Conservation (phyloP, 2,329 filamentous ascomycete genomes). For the Penicillium thymicola region DNA sequence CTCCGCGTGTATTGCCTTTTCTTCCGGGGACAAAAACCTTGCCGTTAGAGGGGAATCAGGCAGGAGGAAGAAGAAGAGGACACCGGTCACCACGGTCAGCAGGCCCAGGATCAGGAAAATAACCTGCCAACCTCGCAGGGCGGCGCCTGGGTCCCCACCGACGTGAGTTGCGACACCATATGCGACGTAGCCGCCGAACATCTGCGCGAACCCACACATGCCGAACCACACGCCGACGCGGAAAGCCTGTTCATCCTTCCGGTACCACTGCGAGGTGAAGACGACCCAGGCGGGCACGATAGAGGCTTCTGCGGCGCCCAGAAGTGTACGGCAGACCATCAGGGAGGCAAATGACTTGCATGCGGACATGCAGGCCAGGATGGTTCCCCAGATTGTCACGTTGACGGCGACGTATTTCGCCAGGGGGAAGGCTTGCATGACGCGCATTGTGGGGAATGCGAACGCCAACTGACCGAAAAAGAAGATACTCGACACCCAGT, state of each 20-base stretch:
- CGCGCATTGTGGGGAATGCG: slow-evolving; percentile 39
- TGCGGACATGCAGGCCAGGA: slow-evolving; percentile 17
- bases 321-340: slow-evolving; percentile 50
- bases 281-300: slow-evolving; percentile 32
- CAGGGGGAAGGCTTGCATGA: slow-evolving; percentile 41
- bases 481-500: slow-evolving; percentile 40
- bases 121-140: slow-evolving; percentile 36
- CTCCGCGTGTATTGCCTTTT: slow-evolving; percentile 32
- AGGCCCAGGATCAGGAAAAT: slow-evolving; percentile 40
- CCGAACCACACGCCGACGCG: slow-evolving; percentile 30
- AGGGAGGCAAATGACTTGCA: slow-evolving; percentile 50
- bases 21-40: slow-evolving; percentile 30
- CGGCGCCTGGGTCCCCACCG: slow-evolving; percentile 28
- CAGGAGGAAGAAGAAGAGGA: slow-evolving; percentile 38
- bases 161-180: slow-evolving; percentile 32
- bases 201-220: slow-evolving; percentile 35
- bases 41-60: slow-evolving; percentile 36
- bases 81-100: slow-evolving; percentile 34
- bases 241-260: slow-evolving; percentile 32
- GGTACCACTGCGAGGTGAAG: slow-evolving; percentile 33
- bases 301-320: slow-evolving; percentile 51
- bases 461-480: slow-evolving; percentile 28
- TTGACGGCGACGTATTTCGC: slow-evolving; percentile 40
- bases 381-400: slow-evolving; percentile 36
- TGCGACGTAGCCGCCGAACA: slow-evolving; percentile 40